Evolutionary conservation across 78 protist genomes (phyloP).

Genomic region (Guillardia theta): DNA sequence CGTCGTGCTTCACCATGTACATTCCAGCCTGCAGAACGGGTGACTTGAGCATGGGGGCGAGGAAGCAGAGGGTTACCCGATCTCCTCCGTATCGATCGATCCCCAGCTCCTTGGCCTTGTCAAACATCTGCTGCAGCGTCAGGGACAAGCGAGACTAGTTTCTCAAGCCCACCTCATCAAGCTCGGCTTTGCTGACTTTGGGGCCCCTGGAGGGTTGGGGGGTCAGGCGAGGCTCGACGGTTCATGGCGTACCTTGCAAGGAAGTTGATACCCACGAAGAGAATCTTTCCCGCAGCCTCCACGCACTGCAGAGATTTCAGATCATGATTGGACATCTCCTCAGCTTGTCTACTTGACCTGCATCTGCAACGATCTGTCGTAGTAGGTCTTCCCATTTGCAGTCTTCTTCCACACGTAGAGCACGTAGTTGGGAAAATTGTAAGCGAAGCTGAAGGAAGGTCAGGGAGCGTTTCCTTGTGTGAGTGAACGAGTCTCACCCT

Average conservation of each 20-base stretch:
- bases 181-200: neutral
- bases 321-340: neutral
- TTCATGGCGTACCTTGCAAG: neutral
- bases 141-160: neutral
- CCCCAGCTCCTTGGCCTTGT: neutral
- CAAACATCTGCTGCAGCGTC: neutral
- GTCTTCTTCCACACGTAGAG: neutral
- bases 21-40: neutral
- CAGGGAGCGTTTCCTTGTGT: too few species aligned
- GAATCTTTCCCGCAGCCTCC: neutral
- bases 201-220: too few species aligned
- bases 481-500: neutral
- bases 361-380: constrained; percentile 13
- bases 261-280: neutral
- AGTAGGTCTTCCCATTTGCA: neutral
- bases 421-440: neutral
- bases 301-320: neutral
- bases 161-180: neutral
- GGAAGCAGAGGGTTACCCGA: neutral
- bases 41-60: neutral
- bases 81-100: neutral
- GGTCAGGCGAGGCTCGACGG: too few species aligned
- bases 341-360: neutral
- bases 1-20: neutral
- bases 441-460: neutral